phyloP scores from a whole-genome alignment of 2,329 filamentous ascomycete species.

The Colletotrichum orchidophilum region DNA sequence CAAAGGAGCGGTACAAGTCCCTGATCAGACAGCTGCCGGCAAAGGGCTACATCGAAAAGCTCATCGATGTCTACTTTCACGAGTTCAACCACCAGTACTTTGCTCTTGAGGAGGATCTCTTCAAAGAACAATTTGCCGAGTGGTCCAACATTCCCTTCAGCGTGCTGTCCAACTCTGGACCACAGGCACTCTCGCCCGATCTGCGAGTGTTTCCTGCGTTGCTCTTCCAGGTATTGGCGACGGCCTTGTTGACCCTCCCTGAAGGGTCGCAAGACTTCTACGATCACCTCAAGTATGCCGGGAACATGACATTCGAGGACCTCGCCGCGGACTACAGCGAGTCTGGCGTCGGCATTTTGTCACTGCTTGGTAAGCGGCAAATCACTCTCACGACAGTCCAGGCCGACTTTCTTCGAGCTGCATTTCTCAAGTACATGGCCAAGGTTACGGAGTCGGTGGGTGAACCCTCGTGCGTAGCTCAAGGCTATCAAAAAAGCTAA shows the following conservation, averaged over 20 bases:
- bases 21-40: constrained; percentile 67
- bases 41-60: constrained; percentile 61
- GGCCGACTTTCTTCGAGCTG: constrained; percentile 64
- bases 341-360: constrained; percentile 61
- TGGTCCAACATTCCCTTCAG: constrained; percentile 66
- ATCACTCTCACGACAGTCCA: constrained; percentile 66
- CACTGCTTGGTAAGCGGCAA: constrained; percentile 64
- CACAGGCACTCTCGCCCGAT: constrained; percentile 59
- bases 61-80: constrained; percentile 64
- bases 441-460: constrained; percentile 66
- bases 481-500: not conserved
- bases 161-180: constrained; percentile 58
- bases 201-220: constrained; percentile 67
- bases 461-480: constrained; percentile 17
- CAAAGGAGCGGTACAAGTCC: constrained; percentile 66
- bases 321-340: constrained; percentile 70
- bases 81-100: constrained; percentile 70
- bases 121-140: constrained; percentile 59
- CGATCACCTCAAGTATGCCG: constrained; percentile 66
- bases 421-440: constrained; percentile 67
- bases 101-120: constrained; percentile 62
- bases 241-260: constrained; percentile 62
- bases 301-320: constrained; percentile 68
- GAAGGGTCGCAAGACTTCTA: constrained; percentile 58
- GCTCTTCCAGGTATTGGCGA: constrained; percentile 67